These are phyloP conservation scores for Stagonosporopsis tanaceti DNA, from an alignment of 2,329 filamentous ascomycete genomes.

Conservation along the genomic window DNA sequence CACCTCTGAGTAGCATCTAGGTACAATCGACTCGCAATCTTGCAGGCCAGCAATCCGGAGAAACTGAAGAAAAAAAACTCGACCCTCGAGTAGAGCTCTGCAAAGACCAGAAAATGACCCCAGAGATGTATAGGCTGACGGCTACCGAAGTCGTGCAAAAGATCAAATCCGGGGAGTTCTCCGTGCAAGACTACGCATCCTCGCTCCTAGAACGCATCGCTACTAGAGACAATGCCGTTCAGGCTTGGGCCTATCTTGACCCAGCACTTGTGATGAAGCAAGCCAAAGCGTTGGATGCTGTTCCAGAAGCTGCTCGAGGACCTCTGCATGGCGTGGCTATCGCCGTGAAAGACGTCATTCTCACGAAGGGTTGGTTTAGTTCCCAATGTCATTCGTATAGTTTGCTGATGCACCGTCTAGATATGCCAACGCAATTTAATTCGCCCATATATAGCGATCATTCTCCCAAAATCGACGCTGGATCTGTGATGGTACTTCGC, in stretches of 20 bases:
- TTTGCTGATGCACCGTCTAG: slow-evolving; percentile 24
- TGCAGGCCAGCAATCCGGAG: no score
- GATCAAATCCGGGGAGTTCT: slow-evolving; percentile 33
- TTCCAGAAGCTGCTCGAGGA: slow-evolving; percentile 59
- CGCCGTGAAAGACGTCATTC: slow-evolving; percentile 68
- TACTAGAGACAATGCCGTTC: slow-evolving; percentile 32
- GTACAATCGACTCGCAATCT: no score
- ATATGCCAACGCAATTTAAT: slow-evolving; percentile 66
- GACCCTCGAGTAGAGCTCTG: no score
- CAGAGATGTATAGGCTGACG: slow-evolving; percentile 22
- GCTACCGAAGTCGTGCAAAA: slow-evolving; percentile 34
- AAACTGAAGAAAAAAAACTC: no score
- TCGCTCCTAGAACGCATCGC: slow-evolving; percentile 40
- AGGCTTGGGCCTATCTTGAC: slow-evolving; percentile 45
- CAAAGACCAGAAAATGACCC: not conserved
- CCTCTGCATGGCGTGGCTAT: slow-evolving; percentile 66
- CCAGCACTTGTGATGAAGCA: slow-evolving; percentile 56
- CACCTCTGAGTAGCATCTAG: no score
- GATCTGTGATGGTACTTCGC: slow-evolving; percentile 61
- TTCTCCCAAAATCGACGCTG: slow-evolving; percentile 60
- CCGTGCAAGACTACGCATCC: slow-evolving; percentile 41
- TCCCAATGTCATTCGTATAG: no score
- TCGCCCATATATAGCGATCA: slow-evolving; percentile 63
- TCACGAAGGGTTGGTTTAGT: slow-evolving; percentile 49
- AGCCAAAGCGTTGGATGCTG: slow-evolving; percentile 59